Percentiles rank a stretch among this genome's conserved stretches.
These are phyloP conservation scores for Mycocentrospora acerina DNA, from an alignment of 2,329 filamentous ascomycete species.

Conservation along the genomic window DNA sequence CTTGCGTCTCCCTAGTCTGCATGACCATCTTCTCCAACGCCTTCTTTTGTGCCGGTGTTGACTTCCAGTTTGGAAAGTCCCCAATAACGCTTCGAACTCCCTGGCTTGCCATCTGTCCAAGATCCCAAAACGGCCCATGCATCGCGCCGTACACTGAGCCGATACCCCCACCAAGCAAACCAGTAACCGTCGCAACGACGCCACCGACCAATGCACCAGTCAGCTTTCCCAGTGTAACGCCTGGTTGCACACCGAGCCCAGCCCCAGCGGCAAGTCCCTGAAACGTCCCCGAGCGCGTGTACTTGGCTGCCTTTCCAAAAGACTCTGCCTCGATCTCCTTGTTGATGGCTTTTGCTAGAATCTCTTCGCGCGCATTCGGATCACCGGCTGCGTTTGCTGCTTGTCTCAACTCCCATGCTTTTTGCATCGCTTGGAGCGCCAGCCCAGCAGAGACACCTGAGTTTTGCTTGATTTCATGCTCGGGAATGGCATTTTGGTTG, in stretches of 20 bases:
- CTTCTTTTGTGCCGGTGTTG: constrained; percentile 36
- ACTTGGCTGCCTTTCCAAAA: constrained; percentile 46
- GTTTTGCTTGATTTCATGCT: constrained; percentile 43
- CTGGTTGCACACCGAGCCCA: constrained; percentile 40
- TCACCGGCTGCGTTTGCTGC: constrained; percentile 44
- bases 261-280: constrained; percentile 44
- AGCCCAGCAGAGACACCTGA: constrained; percentile 40
- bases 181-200: constrained; percentile 34
- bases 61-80: constrained; percentile 40
- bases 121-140: constrained; percentile 38
- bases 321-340: constrained; percentile 46
- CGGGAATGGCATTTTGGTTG: constrained; percentile 26
- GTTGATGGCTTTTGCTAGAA: constrained; percentile 43
- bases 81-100: constrained; percentile 37
- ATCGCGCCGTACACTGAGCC: constrained; percentile 41
- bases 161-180: constrained; percentile 37
- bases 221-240: constrained; percentile 37
- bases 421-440: constrained; percentile 41
- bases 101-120: constrained; percentile 40
- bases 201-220: constrained; percentile 41
- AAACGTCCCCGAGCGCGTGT: constrained; percentile 42
- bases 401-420: constrained; percentile 43
- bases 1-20: constrained; percentile 37
- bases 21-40: constrained; percentile 42
- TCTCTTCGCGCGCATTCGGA: constrained; percentile 41